Evolutionary conservation across 768 basidiomycete genomes (phyloP).

Genomic region (Imleria badia): DNA sequence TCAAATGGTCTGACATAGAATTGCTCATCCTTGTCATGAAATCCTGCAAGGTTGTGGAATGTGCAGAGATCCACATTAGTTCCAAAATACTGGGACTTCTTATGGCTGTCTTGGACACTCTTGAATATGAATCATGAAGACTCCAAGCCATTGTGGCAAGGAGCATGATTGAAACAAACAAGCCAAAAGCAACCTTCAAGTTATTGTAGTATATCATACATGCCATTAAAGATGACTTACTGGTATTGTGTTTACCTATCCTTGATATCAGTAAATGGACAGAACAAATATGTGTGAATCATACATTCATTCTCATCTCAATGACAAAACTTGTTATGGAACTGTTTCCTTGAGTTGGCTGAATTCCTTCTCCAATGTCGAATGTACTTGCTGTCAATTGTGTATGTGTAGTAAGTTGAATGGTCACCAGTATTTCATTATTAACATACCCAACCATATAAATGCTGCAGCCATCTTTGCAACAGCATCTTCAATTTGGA

Average conservation of each 20-base stretch:
- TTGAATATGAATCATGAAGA: background rate
- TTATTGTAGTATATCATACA: background rate
- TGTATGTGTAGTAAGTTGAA: no score
- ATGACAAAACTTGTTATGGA: background rate
- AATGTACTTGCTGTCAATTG: background rate
- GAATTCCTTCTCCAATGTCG: background rate
- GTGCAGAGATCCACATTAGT: background rate
- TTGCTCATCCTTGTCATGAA: background rate
- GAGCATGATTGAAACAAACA: background rate
- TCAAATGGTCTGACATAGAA: background rate
- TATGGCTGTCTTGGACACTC: background rate
- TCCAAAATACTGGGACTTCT: background rate
- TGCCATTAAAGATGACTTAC: background rate
- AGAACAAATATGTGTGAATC: background rate
- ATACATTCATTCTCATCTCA: background rate
- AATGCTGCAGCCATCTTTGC: background rate
- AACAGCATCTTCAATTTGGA: slow-evolving; percentile 3
- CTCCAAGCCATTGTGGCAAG: background rate
- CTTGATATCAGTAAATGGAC: background rate
- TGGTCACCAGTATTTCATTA: no score
- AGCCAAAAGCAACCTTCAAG: background rate
- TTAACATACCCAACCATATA: slow-evolving; percentile 8
- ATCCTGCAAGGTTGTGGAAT: background rate
- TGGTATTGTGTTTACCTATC: background rate
- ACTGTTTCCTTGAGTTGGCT: background rate